These are phyloP conservation scores for Zelonia costaricensis DNA, from an alignment of 208 protist genomes.

Conservation along the genomic window DNA sequence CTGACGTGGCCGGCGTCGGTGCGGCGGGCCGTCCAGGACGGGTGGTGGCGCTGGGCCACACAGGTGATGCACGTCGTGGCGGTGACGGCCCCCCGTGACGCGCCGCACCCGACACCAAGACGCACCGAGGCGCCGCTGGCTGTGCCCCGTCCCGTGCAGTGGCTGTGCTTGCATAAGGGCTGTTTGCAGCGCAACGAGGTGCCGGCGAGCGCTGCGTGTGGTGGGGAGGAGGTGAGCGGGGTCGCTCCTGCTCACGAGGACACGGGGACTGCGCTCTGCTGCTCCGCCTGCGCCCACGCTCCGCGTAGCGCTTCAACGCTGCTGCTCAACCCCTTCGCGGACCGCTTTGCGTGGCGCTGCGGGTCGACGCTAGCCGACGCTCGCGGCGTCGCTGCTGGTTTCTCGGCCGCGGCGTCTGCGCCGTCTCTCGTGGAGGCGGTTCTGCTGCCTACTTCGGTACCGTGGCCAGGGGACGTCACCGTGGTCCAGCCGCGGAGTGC, in stretches of 20 bases:
- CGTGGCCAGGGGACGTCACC: conserved; percentile 3
- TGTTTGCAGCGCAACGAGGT: conserved; percentile 58
- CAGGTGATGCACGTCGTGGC: conserved; percentile 17
- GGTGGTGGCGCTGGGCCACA: conserved; percentile 22
- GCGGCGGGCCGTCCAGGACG: not conserved
- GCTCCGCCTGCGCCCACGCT: conserved; percentile 24
- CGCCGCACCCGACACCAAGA: not conserved
- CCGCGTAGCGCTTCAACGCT: conserved; percentile 9
- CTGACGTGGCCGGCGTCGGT: conserved; percentile 13
- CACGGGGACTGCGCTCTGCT: no score
- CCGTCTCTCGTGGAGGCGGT: conserved; percentile 5
- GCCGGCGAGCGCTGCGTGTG: not conserved
- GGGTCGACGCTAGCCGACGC: not conserved
- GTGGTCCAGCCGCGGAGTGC: not conserved
- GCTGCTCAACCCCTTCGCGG: conserved; percentile 15
- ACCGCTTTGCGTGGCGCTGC: conserved; percentile 6
- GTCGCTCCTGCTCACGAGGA: not conserved
- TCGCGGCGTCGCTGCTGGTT: no score
- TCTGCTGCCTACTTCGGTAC: conserved; percentile 1
- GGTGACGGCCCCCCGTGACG: not conserved
- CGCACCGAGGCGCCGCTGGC: conserved; percentile 3
- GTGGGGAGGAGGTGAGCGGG: not conserved
- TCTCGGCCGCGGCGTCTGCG: no score
- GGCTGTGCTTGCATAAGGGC: conserved; percentile 65
- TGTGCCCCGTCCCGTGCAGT: conserved; percentile 17